Base-by-base conservation (phyloP, 495 filamentous ascomycete genomes). In the Extremus antarcticus region DNA sequence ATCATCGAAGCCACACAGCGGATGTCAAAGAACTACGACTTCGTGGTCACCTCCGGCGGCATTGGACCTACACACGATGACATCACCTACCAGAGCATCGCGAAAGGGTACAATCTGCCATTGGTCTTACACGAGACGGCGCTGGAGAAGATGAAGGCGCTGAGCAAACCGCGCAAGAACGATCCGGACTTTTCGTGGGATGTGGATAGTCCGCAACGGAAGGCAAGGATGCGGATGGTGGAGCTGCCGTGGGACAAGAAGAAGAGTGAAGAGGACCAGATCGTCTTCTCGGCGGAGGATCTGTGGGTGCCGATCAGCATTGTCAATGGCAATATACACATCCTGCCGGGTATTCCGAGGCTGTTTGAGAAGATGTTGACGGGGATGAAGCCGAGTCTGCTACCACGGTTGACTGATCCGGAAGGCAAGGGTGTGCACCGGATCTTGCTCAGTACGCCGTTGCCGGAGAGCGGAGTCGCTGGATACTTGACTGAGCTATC, bases 21-120 rank as follows among this genome's bases (percentile, higher is more conserved):
- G 17, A 91, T 98, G 88, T 90, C 85, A 67, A 72, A 76, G 25
- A 81, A 80, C 55, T 95, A 95, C 64, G 92, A 96, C 70, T 86
- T 96, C 55, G 88, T 98, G 19, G 88, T 95, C 1, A 98, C 92
- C 16, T 80, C 84, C 60, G 92, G 92, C 51, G 92, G 92, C 23
- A 96, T 98, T 64, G 92, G 92, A 2, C 91, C 92, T 51, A 96
- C 90, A 52, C 92, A 97, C 71, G 92, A 98, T 65, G 92, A 98
- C 65, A 97, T 98, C 59, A 97, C 92, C 38, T 98, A 98, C 75
- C 71, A 82, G 63, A 90, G 90, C 21, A 90, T 98, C 63, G 92
- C 88, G 40, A 87, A 88, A 59, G 92, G 90, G 21, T 98, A 95
- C 68, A 67, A 70, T 38, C 75, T 95, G 1, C 78, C 83, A 11